Conservation (phyloP, 192 early-diverging fungal species). For the Coemansia sp. region DNA sequence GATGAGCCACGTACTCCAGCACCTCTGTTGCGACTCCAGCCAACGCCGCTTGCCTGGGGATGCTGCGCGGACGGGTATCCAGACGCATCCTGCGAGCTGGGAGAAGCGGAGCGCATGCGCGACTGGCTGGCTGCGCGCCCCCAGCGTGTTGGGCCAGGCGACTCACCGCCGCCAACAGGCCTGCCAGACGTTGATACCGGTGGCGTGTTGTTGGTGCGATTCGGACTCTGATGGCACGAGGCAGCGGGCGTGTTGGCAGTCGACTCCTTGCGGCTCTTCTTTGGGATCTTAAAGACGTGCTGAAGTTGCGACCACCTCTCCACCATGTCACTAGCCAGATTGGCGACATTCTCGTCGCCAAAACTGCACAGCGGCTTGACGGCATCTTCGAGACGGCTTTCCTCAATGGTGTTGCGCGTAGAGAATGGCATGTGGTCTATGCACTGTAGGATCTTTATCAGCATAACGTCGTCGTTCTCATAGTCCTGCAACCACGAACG, state of each 20-base stretch:
- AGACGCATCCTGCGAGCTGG: background rate
- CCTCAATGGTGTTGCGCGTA: slow-evolving; percentile 78
- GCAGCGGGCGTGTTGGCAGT: slow-evolving; percentile 19
- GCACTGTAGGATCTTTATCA: slow-evolving; percentile 66
- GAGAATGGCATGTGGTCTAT: slow-evolving; percentile 77
- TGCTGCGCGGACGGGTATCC: background rate
- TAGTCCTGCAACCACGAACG: slow-evolving; percentile 63
- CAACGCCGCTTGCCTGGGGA: background rate
- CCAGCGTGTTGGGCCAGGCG: slow-evolving; percentile 17
- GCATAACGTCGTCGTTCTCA: slow-evolving; percentile 61
- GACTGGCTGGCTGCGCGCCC: slow-evolving; percentile 10
- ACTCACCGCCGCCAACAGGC: background rate
- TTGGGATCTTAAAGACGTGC: slow-evolving; percentile 52
- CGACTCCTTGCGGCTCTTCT: slow-evolving; percentile 44
- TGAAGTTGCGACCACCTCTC: slow-evolving; percentile 45
- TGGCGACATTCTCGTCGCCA: slow-evolving; percentile 47
- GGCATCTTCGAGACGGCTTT: slow-evolving; percentile 71
- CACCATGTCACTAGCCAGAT: slow-evolving; percentile 27
- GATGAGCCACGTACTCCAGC: slow-evolving; percentile 21
- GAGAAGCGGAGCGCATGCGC: slow-evolving; percentile 32
- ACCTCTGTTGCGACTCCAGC: slow-evolving; percentile 9
- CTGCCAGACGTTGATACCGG: slow-evolving; percentile 2
- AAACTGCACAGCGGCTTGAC: slow-evolving; percentile 53
- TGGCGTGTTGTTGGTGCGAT: slow-evolving; percentile 10
- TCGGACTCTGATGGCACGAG: slow-evolving; percentile 41